Percentiles rank a stretch among this genome's conserved stretches.
Conservation (phyloP, 768 basidiomycete species). For the Rhodotorula sphaerocarpa region DNA sequence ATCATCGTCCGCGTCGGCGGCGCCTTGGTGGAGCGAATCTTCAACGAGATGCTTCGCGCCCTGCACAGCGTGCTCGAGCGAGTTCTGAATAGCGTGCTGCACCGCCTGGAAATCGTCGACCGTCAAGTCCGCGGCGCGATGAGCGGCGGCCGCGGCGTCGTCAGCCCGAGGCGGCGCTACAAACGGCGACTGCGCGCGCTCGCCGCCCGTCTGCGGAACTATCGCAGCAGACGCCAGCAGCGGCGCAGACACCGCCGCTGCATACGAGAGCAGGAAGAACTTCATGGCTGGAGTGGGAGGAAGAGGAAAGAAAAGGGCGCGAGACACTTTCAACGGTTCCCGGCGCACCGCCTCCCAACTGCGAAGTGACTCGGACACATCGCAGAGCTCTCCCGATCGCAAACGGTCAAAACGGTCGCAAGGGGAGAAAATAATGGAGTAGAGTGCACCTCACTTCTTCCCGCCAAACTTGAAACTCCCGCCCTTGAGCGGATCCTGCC, state of each 20-base stretch:
- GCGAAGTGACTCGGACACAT: no score
- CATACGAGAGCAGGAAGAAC: no score
- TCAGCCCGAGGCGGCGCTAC: neutral
- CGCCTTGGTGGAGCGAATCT: neutral
- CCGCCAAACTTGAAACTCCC: conserved; percentile 28
- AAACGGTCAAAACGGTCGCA: neutral
- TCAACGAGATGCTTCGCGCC: neutral
- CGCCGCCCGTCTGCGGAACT: no score
- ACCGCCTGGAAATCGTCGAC: conserved; percentile 24
- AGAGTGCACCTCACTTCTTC: conserved; percentile 10
- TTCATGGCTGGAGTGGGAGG: no score
- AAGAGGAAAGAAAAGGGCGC: no score
- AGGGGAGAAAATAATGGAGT: no score
- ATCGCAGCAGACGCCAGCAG: no score
- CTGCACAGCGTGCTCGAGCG: neutral
- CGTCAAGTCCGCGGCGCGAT: conserved; percentile 1
- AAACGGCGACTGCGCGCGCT: no score
- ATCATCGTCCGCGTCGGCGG: neutral
- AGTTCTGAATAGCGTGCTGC: conserved; percentile 2
- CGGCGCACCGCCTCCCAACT: no score
- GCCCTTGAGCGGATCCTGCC: conserved; percentile 33
- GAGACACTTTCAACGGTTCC: no score
- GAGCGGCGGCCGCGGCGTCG: neutral
- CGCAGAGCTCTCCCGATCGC: neutral
- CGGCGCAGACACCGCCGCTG: no score